These are phyloP conservation scores for Carallia brachiata DNA, from an alignment of 345 rosid species.

Conservation along the genomic window DNA sequence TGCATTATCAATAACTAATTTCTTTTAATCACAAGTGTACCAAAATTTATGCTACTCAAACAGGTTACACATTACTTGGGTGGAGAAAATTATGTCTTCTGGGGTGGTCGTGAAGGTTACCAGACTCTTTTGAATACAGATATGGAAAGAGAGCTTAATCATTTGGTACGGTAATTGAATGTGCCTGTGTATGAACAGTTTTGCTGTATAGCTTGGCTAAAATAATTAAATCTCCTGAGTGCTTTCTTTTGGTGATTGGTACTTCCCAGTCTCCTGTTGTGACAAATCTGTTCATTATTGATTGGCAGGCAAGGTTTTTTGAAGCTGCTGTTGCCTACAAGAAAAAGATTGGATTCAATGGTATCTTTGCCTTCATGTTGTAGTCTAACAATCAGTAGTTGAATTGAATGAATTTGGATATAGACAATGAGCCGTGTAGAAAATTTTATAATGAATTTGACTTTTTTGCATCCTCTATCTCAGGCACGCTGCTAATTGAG, in stretches of 20 bases:
- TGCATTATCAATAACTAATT: neutral
- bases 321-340: constrained; percentile 89
- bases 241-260: neutral
- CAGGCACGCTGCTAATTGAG: constrained; percentile 85
- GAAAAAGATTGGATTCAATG: constrained; percentile 94
- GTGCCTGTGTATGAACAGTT: neutral
- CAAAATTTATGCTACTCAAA: neutral
- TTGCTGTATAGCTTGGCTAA: neutral
- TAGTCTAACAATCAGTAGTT: neutral
- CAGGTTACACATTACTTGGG: constrained; percentile 89
- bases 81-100: constrained; percentile 96
- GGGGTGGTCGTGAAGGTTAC: constrained; percentile 99
- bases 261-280: neutral
- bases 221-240: neutral
- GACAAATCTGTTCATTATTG: neutral
- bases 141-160: constrained; percentile 92
- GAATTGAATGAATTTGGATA: too few relatives aligned
- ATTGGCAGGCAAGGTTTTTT: constrained; percentile 67
- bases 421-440: too few relatives aligned
- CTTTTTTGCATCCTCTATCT: neutral
- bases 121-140: constrained; percentile 91
- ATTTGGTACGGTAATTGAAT: constrained; percentile 44
- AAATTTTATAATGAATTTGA: neutral
- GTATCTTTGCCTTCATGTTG: constrained; percentile 24
- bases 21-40: neutral